Conservation (phyloP, 345 rosid species). For the Aethionema arabicum region DNA sequence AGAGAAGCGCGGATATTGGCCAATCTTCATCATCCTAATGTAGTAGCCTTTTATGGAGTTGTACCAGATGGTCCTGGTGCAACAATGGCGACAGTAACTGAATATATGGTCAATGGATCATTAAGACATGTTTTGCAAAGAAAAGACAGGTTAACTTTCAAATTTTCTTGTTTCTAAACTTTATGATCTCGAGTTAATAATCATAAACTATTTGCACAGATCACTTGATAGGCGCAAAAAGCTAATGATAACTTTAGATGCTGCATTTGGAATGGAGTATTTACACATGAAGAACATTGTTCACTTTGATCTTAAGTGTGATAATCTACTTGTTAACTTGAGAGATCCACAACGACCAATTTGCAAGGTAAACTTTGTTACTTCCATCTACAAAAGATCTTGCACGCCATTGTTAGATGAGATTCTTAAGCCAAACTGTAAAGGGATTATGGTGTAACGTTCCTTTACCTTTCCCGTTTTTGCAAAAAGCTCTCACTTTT, state of each 20-base stretch:
- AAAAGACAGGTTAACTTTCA: constrained; percentile 53
- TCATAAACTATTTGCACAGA: constrained; percentile 40
- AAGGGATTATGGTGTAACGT: too few relatives aligned
- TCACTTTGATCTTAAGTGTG: constrained; percentile 97
- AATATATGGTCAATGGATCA: constrained; percentile 91
- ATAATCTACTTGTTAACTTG: constrained; percentile 82
- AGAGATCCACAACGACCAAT: constrained; percentile 89
- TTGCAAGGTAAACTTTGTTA: constrained; percentile 60
- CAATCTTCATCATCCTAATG: constrained; percentile 93
- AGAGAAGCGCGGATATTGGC: constrained; percentile 89
- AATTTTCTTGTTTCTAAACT: not conserved
- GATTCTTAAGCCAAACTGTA: not conserved
- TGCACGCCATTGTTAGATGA: too few relatives aligned
- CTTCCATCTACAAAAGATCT: too few relatives aligned
- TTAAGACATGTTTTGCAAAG: constrained; percentile 68
- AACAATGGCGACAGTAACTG: constrained; percentile 87
- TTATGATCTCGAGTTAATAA: constrained; percentile 22
- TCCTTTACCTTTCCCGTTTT: too few relatives aligned
- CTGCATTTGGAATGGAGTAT: constrained; percentile 98
- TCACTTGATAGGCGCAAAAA: constrained; percentile 71
- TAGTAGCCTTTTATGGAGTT: constrained; percentile 89
- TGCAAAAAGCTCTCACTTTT: too few relatives aligned
- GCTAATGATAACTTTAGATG: constrained; percentile 76
- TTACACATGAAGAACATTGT: constrained; percentile 78
- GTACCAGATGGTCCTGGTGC: constrained; percentile 89